Conservation (phyloP, 2,329 filamentous ascomycete genomes). For the Endoconidiophora polonica region DNA sequence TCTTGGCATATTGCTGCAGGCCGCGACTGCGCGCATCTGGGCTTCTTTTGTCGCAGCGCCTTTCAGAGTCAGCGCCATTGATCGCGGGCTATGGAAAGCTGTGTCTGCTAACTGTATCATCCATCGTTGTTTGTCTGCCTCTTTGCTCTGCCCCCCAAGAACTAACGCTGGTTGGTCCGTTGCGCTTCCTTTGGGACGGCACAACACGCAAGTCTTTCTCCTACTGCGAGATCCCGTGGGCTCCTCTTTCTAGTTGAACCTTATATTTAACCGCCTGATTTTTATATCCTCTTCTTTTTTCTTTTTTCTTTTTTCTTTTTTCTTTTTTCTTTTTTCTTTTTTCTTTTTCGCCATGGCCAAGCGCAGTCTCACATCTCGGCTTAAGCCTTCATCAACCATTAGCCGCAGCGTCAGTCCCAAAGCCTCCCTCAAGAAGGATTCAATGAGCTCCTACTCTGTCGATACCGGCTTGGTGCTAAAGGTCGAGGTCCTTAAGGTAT, state of each 20-base stretch:
- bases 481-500: constrained; percentile 35
- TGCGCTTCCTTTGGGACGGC: no score
- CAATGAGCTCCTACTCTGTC: constrained; percentile 29
- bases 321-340: constrained; percentile 6
- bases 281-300: background rate
- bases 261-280: background rate
- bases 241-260: background rate
- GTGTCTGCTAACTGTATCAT: no score
- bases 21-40: no score
- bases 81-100: no score
- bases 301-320: constrained; percentile 1
- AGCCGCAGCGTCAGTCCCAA: constrained; percentile 30
- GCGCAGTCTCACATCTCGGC: constrained; percentile 38
- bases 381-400: constrained; percentile 25
- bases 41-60: no score
- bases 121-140: no score
- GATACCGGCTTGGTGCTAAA: constrained; percentile 35
- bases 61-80: no score
- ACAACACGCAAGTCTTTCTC: no score
- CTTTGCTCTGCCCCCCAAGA: no score
- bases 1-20: no score
- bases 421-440: constrained; percentile 6
- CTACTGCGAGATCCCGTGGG: no score
- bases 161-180: no score
- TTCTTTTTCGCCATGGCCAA: constrained; percentile 26